Conservation (phyloP, 345 rosid genomes). For the Viola odorata region DNA sequence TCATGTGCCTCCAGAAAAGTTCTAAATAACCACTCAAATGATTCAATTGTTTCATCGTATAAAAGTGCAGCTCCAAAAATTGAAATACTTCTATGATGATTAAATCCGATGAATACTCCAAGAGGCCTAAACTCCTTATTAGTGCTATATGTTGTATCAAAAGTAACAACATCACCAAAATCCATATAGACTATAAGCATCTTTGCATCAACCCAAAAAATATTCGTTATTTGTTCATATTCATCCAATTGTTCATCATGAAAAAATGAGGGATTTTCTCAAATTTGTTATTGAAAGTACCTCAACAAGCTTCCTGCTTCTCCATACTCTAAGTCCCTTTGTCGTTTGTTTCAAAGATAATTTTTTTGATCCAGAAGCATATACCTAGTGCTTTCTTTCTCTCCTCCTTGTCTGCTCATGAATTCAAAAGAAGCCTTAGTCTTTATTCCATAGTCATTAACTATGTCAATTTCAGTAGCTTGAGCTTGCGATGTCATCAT, state of each 20-base stretch:
- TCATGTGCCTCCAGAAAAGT: constrained; percentile 1
- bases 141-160: constrained; percentile 12
- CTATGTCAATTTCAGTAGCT: constrained; percentile 4
- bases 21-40: constrained; percentile 1
- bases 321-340: not conserved
- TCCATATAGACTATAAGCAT: constrained; percentile 4
- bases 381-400: too few relatives aligned
- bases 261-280: not conserved
- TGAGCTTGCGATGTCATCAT: not conserved
- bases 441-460: not conserved
- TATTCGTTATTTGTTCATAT: not conserved
- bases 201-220: constrained; percentile 10
- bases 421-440: constrained; percentile 6
- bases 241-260: constrained; percentile 1
- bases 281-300: not conserved
- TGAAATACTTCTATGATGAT: too few relatives aligned
- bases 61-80: not conserved
- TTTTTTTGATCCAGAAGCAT: not conserved
- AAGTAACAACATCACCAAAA: constrained; percentile 14
- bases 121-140: constrained; percentile 5
- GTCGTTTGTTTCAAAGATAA: not conserved
- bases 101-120: constrained; percentile 6
- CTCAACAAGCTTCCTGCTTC: constrained; percentile 8
- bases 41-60: not conserved
- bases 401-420: too few relatives aligned